Conservation (phyloP, 441 rosid genomes). For the Francoa sonchifolia region DNA sequence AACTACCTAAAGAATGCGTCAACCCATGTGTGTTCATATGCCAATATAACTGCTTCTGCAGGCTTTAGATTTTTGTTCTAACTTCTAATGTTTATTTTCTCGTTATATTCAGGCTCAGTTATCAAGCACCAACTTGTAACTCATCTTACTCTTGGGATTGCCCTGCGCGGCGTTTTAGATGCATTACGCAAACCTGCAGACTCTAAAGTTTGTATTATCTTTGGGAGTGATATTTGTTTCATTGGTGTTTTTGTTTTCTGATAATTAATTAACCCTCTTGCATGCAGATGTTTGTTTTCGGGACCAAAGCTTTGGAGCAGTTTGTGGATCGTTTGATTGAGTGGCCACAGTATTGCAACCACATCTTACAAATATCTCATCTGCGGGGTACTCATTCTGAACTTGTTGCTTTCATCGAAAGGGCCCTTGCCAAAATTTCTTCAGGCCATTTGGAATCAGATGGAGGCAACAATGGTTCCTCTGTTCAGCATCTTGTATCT, state of each 20-base stretch:
- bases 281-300: conserved; percentile 89
- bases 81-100: too few species aligned
- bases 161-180: conserved; percentile 90
- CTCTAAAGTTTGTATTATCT: conserved; percentile 58
- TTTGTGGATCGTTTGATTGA: conserved; percentile 91
- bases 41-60: too few species aligned
- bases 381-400: conserved; percentile 76
- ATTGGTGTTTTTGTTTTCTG: conserved; percentile 4
- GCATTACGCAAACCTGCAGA: conserved; percentile 95
- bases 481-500: conserved; percentile 37
- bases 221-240: background rate
- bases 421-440: conserved; percentile 77
- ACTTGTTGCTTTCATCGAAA: conserved; percentile 83
- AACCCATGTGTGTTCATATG: too few species aligned
- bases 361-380: conserved; percentile 96
- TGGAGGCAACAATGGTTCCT: conserved; percentile 31
- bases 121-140: conserved; percentile 97
- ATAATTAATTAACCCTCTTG: conserved; percentile 15
- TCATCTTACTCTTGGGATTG: conserved; percentile 85
- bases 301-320: conserved; percentile 95
- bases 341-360: conserved; percentile 99
- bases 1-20: too few species aligned
- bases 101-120: conserved; percentile 17
- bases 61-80: too few species aligned
- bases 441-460: conserved; percentile 72